A percentile compares a stretch with the other conserved stretches of the same genome.
Evolutionary conservation across 2,329 filamentous ascomycete species (phyloP).

Genomic region (Helotiales sp.): DNA sequence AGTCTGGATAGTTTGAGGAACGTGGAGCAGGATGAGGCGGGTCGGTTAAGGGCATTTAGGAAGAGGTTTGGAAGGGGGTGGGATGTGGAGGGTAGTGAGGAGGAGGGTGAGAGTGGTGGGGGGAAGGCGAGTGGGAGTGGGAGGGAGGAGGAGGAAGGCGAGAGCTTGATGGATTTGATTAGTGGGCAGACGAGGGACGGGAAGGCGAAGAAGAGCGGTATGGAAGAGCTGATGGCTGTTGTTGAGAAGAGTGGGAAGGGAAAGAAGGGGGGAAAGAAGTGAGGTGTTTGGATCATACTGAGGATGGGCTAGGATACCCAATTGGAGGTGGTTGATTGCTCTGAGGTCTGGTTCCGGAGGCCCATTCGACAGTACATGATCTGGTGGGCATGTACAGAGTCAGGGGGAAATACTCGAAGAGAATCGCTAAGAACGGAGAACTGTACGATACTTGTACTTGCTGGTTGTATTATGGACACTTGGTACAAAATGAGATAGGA

Average conservation of each 20-base stretch:
- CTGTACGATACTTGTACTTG: conserved; percentile 10
- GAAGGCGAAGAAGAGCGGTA: neutral
- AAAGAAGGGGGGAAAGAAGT: conserved; percentile 9
- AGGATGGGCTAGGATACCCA: too few species aligned
- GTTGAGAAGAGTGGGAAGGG: conserved; percentile 22
- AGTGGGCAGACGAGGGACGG: conserved; percentile 42
- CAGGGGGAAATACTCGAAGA: too few species aligned
- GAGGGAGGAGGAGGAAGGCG: conserved; percentile 47
- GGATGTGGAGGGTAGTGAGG: conserved; percentile 60
- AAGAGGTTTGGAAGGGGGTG: conserved; percentile 82
- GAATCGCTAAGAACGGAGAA: too few species aligned
- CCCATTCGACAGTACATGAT: too few species aligned
- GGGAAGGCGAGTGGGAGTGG: conserved; percentile 45
- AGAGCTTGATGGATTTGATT: conserved; percentile 62
- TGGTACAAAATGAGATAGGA: neutral
- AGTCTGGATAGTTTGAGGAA: conserved; percentile 79
- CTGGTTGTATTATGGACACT: neutral
- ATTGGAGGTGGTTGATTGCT: too few species aligned
- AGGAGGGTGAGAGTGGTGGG: conserved; percentile 41
- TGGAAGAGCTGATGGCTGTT: conserved; percentile 18
- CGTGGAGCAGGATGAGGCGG: conserved; percentile 94
- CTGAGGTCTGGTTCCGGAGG: too few species aligned
- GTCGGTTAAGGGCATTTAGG: conserved; percentile 84
- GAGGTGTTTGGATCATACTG: neutral
- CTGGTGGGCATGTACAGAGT: too few species aligned